Conservation (phyloP, 108 stramenopile genomes). For the Skeletonema potamos region DNA sequence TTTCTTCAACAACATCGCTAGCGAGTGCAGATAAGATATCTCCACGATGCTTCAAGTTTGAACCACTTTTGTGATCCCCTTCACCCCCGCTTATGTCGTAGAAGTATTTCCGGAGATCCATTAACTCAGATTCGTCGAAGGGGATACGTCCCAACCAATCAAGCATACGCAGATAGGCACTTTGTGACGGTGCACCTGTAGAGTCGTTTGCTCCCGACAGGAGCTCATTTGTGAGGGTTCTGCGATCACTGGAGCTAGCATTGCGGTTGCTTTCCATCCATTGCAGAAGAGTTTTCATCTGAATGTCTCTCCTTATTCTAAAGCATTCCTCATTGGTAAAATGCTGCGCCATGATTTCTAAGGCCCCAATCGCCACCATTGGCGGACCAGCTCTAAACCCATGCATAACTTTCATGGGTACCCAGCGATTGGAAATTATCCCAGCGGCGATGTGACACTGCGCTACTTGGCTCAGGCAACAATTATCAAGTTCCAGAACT, state of each 20-base stretch:
- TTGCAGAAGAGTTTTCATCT: conserved; percentile 83
- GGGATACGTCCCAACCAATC: conserved; percentile 87
- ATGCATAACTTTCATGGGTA: conserved; percentile 81
- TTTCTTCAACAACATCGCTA: conserved; percentile 79
- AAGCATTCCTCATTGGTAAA: conserved; percentile 87
- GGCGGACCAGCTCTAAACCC: conserved; percentile 85
- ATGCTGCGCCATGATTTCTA: conserved; percentile 65
- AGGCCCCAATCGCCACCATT: conserved; percentile 83
- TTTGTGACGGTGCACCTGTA: conserved; percentile 76
- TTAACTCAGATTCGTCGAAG: conserved; percentile 88
- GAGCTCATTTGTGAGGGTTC: conserved; percentile 60
- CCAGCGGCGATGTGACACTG: conserved; percentile 90
- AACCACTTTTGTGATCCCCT: conserved; percentile 70
- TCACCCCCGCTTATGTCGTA: conserved; percentile 71
- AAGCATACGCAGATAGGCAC: conserved; percentile 81
- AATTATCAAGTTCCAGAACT: conserved; percentile 80
- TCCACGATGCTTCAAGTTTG: conserved; percentile 79
- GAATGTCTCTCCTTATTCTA: conserved; percentile 74
- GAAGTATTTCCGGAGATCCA: conserved; percentile 77
- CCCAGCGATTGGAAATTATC: conserved; percentile 88
- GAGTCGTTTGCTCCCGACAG: conserved; percentile 62
- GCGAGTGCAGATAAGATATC: conserved; percentile 84
- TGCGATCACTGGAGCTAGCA: conserved; percentile 29
- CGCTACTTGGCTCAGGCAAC: conserved; percentile 85
- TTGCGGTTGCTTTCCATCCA: conserved; percentile 82